Evolutionary conservation across 495 filamentous ascomycete genomes (phyloP).

Genomic region (Pyronema domesticum): DNA sequence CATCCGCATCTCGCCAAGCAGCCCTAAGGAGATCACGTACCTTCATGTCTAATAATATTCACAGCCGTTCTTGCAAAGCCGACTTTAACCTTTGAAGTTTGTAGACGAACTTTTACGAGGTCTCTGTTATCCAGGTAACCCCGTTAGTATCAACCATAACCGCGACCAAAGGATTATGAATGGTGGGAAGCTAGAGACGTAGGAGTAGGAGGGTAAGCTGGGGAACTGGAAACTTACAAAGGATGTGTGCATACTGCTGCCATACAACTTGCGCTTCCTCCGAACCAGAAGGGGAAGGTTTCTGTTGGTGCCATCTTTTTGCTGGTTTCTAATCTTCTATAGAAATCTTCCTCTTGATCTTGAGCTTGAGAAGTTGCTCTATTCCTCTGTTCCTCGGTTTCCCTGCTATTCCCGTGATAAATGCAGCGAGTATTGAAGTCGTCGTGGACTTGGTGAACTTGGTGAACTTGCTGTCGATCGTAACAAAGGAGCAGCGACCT

Average conservation of each 20-base stretch:
- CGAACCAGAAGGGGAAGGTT: conserved; percentile 84
- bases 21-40: not conserved
- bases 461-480: too few relatives aligned
- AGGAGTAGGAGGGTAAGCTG: not conserved
- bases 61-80: conserved; percentile 7
- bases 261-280: conserved; percentile 76
- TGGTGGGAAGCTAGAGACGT: too few relatives aligned
- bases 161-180: not conserved
- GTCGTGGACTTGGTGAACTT: too few relatives aligned
- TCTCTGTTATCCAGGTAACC: conserved; percentile 12
- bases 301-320: conserved; percentile 24
- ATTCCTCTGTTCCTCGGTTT: too few relatives aligned
- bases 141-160: not conserved
- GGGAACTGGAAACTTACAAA: conserved; percentile 43
- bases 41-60: conserved; percentile 3
- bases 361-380: too few relatives aligned
- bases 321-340: not conserved
- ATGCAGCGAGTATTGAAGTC: too few relatives aligned
- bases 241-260: conserved; percentile 83
- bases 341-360: too few relatives aligned
- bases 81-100: conserved; percentile 37
- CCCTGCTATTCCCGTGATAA: too few relatives aligned
- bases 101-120: conserved; percentile 55
- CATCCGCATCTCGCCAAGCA: not conserved
- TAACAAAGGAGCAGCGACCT: too few relatives aligned